These are phyloP conservation scores for Cordyceps tenuipes DNA, from an alignment of 2,329 filamentous ascomycete species.

Conservation along the genomic window DNA sequence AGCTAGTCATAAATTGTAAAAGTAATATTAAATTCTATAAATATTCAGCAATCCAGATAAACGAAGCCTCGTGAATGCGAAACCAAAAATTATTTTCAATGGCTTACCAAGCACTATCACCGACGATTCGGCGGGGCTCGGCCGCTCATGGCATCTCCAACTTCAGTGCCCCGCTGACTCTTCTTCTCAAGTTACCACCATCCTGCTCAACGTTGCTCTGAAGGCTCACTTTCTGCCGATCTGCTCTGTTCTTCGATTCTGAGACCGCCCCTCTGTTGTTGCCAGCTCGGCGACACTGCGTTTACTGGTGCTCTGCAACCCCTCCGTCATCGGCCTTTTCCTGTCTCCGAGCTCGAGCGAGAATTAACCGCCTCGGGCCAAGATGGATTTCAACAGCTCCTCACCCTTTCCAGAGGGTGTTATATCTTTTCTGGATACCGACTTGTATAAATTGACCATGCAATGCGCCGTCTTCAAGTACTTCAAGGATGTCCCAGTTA, in stretches of 20 bases:
- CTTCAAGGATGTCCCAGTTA: slow-evolving; percentile 74
- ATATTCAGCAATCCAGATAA: not conserved
- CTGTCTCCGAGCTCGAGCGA: slow-evolving; percentile 4
- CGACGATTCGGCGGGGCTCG: not conserved
- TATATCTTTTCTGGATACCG: slow-evolving; percentile 74
- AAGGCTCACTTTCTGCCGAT: not conserved
- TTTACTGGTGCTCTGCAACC: not conserved
- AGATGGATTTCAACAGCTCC: slow-evolving; percentile 59
- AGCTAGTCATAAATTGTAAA: no score
- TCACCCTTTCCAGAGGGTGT: slow-evolving; percentile 66
- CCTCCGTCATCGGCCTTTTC: not conserved
- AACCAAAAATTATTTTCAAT: no score
- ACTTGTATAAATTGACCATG: slow-evolving; percentile 97
- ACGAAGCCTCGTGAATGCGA: not conserved
- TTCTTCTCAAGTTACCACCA: not conserved
- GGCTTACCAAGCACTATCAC: not conserved
- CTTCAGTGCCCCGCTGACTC: not conserved
- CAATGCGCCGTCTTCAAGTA: slow-evolving; percentile 93
- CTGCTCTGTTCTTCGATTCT: no score
- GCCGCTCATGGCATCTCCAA: not conserved
- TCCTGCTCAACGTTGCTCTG: not conserved
- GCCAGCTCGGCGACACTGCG: not conserved
- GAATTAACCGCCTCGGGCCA: not conserved
- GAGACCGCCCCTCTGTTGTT: not conserved
- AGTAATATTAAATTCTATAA: not conserved